A percentile compares a stretch with the other conserved stretches of the same genome.
phyloP scores from a whole-genome alignment of 2,329 filamentous ascomycete genomes.

The Aspergillus brunneoviolaceus region DNA sequence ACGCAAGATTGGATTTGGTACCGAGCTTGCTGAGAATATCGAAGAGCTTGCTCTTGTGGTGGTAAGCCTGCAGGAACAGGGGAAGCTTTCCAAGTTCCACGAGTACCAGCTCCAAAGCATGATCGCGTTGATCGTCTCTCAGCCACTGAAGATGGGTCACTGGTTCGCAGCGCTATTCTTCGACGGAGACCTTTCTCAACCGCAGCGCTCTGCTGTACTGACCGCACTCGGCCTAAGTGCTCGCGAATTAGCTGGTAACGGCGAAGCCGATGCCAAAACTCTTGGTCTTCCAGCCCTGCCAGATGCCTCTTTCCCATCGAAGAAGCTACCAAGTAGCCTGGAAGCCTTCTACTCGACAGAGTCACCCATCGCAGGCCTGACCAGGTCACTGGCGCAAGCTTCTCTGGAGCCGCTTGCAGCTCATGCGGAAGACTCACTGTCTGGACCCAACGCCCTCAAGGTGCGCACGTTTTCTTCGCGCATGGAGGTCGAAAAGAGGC shows the following conservation, averaged over 20 bases:
- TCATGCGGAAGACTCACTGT: constrained; percentile 73
- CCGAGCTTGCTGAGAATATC: constrained; percentile 79
- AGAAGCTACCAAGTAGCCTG: constrained; percentile 70
- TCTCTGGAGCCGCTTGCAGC: constrained; percentile 83
- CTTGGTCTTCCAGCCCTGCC: constrained; percentile 34
- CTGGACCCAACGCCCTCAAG: constrained; percentile 82
- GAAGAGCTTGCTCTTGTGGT: constrained; percentile 76
- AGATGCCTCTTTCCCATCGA: constrained; percentile 69
- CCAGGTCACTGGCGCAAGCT: constrained; percentile 64
- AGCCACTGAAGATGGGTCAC: constrained; percentile 73
- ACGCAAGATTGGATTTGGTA: constrained; percentile 83
- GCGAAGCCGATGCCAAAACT: constrained; percentile 52
- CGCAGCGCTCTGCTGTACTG: constrained; percentile 78
- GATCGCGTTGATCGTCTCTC: constrained; percentile 74
- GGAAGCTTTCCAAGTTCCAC: constrained; percentile 75
- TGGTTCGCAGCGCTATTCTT: constrained; percentile 87
- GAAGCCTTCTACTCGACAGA: constrained; percentile 65
- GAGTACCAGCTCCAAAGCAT: constrained; percentile 75
- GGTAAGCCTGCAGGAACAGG: constrained; percentile 80
- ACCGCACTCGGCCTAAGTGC: constrained; percentile 78
- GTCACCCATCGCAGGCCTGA: constrained; percentile 66
- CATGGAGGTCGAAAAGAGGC: constrained; percentile 62
- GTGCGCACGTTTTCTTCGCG: constrained; percentile 83
- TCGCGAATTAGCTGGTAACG: constrained; percentile 79
- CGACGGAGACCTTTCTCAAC: constrained; percentile 84